Percentiles rank a stretch among this genome's conserved stretches.
phyloP scores from a whole-genome alignment of 768 basidiomycete species.

The Russula griseocarnosa region DNA sequence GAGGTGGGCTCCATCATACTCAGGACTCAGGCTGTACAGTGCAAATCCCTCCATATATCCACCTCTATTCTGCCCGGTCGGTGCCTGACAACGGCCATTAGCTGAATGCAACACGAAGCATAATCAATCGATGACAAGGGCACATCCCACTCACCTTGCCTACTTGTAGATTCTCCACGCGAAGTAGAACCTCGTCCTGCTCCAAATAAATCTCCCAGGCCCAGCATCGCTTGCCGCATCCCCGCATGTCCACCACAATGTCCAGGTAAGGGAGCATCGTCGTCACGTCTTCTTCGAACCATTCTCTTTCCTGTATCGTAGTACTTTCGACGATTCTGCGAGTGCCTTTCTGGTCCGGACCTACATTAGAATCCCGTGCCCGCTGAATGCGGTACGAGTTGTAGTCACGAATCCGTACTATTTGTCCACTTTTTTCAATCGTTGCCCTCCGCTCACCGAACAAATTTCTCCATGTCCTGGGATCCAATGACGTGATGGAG shows the following conservation, averaged over 20 bases:
- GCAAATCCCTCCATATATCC: not conserved
- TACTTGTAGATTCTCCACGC: not conserved
- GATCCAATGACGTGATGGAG: not conserved
- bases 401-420: conserved; percentile 13
- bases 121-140: not conserved
- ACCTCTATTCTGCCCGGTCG: not conserved
- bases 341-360: no score
- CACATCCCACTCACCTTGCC: not conserved
- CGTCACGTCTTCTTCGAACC: conserved; percentile 8
- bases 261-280: not conserved
- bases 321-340: not conserved
- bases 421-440: not conserved
- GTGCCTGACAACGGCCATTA: not conserved
- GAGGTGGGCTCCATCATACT: no score
- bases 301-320: not conserved
- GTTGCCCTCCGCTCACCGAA: conserved; percentile 1
- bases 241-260: not conserved
- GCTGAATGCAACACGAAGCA: not conserved
- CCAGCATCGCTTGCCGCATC: not conserved
- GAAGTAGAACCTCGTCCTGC: conserved; percentile 7
- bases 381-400: conserved; percentile 1
- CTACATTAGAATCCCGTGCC: not conserved
- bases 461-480: not conserved
- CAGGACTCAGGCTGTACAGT: not conserved
- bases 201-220: conserved; percentile 7